Evolutionary conservation across 2,329 filamentous ascomycete species (phyloP), one percentile per base, ranked within the genome.

Genomic region (Colletotrichum tropicale): DNA sequence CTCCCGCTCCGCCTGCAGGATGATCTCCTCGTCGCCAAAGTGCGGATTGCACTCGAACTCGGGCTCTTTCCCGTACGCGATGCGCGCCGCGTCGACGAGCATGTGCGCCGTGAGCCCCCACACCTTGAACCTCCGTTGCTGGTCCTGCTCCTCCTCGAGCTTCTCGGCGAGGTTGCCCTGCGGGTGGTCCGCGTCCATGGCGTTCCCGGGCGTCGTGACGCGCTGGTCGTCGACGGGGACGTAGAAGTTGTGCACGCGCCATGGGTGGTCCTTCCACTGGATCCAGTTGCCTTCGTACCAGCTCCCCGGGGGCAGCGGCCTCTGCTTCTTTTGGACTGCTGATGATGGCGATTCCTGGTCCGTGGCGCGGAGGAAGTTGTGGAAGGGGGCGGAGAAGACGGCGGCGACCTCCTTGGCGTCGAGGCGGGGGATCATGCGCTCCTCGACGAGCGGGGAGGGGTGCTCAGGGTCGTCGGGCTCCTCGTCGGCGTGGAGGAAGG

Each of bases 101-200:
- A 98, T 96, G 68, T 95, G 89, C 4, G 95, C 96, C 69, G 96
- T 98, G 95, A 98, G 96, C 18, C 96, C 96, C 91, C 96, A 98
- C 6, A 98, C 96, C 79, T 94, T 93, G 85, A 97, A 98, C 36
- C 36, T 38, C 36, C 36, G 36, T 38, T 38, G 36, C 36, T 38
- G 36, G 36, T 38, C 36, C 76, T 86, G 81, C 61, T 86, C 87
- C 77, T 89, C 87, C 73, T 91, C 86, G 18, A 89, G 79, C 76
- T 83, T 80, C 75, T 87, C 85, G 5, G 84, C 84, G 62, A 87
- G 80, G 56, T 86, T 83, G 69, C 86, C 85, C 82, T 91, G 84
- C 55, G 82, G 85, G 73, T 84, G 85, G 71, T 82, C 78, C 52
- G 77, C 78, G 32, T 77, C 76, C 30, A 75, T 75, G 28, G 79